Evolutionary conservation across 2,329 filamentous ascomycete genomes (phyloP), one percentile per base, ranked within the genome.

Genomic region (Nannizziopsis barbatae): DNA sequence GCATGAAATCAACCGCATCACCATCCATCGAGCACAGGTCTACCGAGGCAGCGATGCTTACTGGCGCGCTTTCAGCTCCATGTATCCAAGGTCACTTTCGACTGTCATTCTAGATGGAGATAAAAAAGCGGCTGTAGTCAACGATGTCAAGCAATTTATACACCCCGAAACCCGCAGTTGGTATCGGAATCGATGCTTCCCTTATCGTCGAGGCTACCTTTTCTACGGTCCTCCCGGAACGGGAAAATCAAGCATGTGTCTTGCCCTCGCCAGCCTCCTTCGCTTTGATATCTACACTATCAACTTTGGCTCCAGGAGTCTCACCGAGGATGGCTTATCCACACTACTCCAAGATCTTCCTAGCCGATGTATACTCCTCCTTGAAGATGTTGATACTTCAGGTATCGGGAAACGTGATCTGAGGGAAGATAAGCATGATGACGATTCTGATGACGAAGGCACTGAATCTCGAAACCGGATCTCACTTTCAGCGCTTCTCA

Each of bases 181-280:
- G 86, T 94, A 95, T 42, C 60, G 81, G 0, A 83, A 86, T 55
- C 76, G 86, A 5, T 87, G 87, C 0, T 90, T 94, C 27, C 87
- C 88, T 0, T 93, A 93, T 62, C 77, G 87, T 11, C 75, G 87
- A 3, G 88, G 87, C 0, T 94, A 92, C 58, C 75, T 94, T 0
- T 78, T 94, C 12, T 73, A 89, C 54, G 87, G 87, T 0, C 85
- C 86, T 0, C 85, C 85, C 0, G 85, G 86, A 0, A 89, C 84
- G 0, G 85, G 86, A 11, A 92, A 90, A 65, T 84, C 79, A 39
- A 84, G 80, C 40, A 71, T 87, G 1, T 81, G 77, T 53, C 74
- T 86, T 37, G 83, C 83, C 0, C 71, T 85, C 43, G 81, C 83
- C 0, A 83, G 83, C 4, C 75, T 78, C 58, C 82, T 86, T 60